Evolutionary conservation across 208 protist species (phyloP).

Genomic region (Eutreptiella sp.): DNA sequence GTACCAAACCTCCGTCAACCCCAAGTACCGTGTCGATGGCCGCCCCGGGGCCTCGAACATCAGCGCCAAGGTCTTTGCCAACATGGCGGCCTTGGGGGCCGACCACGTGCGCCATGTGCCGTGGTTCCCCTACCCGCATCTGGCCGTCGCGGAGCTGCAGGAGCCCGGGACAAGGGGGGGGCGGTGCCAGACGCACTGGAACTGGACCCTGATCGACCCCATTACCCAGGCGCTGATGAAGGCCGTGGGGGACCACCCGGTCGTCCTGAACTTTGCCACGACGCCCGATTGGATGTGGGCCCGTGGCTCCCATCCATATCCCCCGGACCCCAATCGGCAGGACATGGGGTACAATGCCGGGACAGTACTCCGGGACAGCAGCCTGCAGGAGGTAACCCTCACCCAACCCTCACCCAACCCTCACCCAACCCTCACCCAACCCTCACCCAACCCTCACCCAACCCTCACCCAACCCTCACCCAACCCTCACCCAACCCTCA

Average conservation of each 20-base stretch:
- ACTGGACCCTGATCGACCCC: conserved; percentile 6
- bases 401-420: too few species aligned
- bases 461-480: too few species aligned
- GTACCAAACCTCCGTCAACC: conserved; percentile 12
- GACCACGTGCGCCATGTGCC: conserved; percentile 13
- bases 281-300: conserved; percentile 11
- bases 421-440: too few species aligned
- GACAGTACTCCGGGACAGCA: not conserved
- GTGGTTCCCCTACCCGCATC: conserved; percentile 8
- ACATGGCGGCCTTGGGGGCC: not conserved
- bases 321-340: not conserved
- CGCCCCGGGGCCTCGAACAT: not conserved
- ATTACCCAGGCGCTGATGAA: conserved; percentile 11
- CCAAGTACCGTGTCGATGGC: conserved; percentile 5
- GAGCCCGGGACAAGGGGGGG: not conserved
- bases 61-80: not conserved
- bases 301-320: not conserved
- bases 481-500: too few species aligned
- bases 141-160: conserved; percentile 6
- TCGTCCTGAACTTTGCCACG: conserved; percentile 1
- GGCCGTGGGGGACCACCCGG: not conserved
- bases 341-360: not conserved
- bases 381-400: not conserved
- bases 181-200: not conserved
- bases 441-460: too few species aligned